phyloP scores from a whole-genome alignment of 306 rosid genomes.

The Leucaena leucocephala region DNA sequence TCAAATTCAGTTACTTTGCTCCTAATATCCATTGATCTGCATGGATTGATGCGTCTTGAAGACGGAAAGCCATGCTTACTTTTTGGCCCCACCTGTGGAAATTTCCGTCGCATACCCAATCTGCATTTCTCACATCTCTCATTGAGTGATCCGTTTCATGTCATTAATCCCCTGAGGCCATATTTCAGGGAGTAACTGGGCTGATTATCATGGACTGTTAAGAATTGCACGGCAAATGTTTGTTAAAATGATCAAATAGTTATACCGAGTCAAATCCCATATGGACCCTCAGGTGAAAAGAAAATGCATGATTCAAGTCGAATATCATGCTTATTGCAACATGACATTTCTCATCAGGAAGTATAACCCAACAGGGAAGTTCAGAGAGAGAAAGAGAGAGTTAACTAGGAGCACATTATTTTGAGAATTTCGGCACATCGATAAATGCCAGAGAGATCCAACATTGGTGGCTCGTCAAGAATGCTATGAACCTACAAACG shows the following conservation, averaged over 20 bases:
- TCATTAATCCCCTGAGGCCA: background rate
- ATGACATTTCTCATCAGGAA: constrained; percentile 11
- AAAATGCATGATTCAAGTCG: background rate
- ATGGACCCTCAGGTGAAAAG: background rate
- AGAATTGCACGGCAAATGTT: constrained; percentile 8
- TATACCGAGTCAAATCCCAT: constrained; percentile 10
- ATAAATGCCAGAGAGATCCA: constrained; percentile 52
- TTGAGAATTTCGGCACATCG: constrained; percentile 63
- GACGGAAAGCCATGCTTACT: background rate
- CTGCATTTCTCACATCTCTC: background rate
- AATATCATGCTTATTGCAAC: background rate
- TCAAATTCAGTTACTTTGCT: too few relatives aligned
- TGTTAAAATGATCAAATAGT: constrained; percentile 16
- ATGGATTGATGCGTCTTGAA: background rate
- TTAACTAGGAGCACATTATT: constrained; percentile 41
- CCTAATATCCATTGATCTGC: background rate
- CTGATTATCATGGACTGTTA: background rate
- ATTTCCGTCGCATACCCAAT: background rate
- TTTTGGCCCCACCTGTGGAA: background rate
- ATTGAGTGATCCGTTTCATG: background rate
- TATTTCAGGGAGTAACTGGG: background rate
- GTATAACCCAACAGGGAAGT: constrained; percentile 4
- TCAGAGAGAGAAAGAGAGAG: background rate
- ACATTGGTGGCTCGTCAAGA: constrained; percentile 45
- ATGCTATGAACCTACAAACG: constrained; percentile 52